Evolutionary conservation across 805 yeast species (phyloP).

Genomic region (Candida ortonii): DNA sequence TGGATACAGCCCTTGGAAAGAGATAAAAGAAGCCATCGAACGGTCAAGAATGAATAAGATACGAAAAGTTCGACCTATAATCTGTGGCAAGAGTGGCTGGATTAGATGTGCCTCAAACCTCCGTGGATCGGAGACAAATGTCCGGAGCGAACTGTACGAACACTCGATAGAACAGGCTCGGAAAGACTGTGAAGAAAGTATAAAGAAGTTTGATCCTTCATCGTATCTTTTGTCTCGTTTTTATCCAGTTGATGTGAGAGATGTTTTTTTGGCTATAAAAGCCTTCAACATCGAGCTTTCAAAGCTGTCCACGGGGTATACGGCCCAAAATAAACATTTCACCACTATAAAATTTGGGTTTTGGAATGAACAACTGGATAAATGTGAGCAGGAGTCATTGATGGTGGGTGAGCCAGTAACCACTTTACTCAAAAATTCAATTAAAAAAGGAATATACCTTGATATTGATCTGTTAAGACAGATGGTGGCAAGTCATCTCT

Average conservation of each 20-base stretch:
- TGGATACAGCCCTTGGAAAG: too few species aligned
- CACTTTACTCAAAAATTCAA: slow-evolving; percentile 51
- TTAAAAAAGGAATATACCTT: slow-evolving; percentile 47
- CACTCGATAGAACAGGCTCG: slow-evolving; percentile 31
- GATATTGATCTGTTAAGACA: slow-evolving; percentile 56
- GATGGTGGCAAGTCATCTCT: slow-evolving; percentile 55
- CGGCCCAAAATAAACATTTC: slow-evolving; percentile 31
- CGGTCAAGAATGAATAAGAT: too few species aligned
- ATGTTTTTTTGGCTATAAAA: slow-evolving; percentile 59
- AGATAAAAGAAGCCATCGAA: too few species aligned
- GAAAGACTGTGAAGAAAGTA: slow-evolving; percentile 43
- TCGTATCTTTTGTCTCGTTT: slow-evolving; percentile 66
- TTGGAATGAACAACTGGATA: slow-evolving; percentile 64
- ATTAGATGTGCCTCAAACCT: too few species aligned
- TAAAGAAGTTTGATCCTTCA: slow-evolving; percentile 55
- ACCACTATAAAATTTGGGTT: slow-evolving; percentile 61
- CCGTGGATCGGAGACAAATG: too few species aligned
- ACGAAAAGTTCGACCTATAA: too few species aligned
- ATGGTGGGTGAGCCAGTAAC: slow-evolving; percentile 58
- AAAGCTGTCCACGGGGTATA: slow-evolving; percentile 29
- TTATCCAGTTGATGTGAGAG: slow-evolving; percentile 61
- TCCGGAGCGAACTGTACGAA: too few species aligned
- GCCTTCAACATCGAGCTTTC: slow-evolving; percentile 63
- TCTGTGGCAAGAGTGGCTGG: too few species aligned
- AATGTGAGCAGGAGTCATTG: slow-evolving; percentile 27